Conservation (phyloP, 306 rosid genomes). For the Quercus variabilis region DNA sequence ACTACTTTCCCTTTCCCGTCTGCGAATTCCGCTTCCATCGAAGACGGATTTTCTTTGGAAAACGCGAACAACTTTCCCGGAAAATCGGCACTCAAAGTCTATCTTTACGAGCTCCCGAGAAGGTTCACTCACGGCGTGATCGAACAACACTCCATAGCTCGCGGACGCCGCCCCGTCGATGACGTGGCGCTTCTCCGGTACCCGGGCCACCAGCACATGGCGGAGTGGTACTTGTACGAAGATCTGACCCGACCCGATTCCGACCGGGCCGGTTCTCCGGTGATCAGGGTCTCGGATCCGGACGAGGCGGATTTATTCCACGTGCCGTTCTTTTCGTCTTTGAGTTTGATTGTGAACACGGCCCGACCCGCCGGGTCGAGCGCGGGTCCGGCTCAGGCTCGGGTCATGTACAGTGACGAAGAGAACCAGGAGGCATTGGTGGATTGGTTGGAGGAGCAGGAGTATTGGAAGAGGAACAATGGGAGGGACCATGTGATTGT, state of each 20-base stretch:
- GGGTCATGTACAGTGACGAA: conserved; percentile 64
- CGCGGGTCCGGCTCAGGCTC: conserved; percentile 29
- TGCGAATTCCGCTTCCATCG: conserved; percentile 30
- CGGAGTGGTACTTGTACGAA: conserved; percentile 79
- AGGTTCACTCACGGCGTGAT: conserved; percentile 74
- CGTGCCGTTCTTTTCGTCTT: conserved; percentile 80
- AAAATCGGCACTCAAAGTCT: conserved; percentile 26
- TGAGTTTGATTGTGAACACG: conserved; percentile 69
- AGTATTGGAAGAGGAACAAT: conserved; percentile 65
- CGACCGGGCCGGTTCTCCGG: conserved; percentile 52
- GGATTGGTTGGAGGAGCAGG: conserved; percentile 80
- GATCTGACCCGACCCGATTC: conserved; percentile 56
- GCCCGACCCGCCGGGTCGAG: conserved; percentile 38
- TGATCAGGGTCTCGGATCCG: conserved; percentile 61
- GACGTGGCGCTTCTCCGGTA: conserved; percentile 42
- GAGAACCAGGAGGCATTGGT: conserved; percentile 76
- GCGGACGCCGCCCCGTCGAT: conserved; percentile 39
- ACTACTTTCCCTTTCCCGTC: conserved; percentile 26
- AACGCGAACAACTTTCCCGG: neutral
- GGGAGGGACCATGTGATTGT: conserved; percentile 89
- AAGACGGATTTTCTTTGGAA: neutral
- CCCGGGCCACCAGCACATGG: conserved; percentile 98
- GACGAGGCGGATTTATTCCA: conserved; percentile 85
- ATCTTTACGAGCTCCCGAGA: conserved; percentile 63
- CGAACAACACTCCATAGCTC: conserved; percentile 67